These are phyloP conservation scores for Acarospora socialis DNA, from an alignment of 2,329 filamentous ascomycete genomes.

Conservation along the genomic window DNA sequence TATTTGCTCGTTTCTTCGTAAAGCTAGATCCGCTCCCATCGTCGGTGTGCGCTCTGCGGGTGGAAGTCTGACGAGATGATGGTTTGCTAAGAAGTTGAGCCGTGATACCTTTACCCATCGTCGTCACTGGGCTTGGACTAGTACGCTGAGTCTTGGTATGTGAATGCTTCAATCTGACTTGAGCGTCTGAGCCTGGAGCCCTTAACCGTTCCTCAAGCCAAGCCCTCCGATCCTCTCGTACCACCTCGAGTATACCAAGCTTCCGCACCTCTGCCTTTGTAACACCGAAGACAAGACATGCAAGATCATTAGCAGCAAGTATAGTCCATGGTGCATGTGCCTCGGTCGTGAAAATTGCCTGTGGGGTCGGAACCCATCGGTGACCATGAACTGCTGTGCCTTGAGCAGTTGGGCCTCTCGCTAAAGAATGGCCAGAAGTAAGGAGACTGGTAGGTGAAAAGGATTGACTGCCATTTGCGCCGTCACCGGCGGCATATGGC, in stretches of 20 bases:
- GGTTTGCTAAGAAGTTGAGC: conserved; percentile 80
- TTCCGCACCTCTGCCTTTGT: conserved; percentile 91
- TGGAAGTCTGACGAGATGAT: conserved; percentile 37
- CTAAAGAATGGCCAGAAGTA: conserved; percentile 16
- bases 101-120: conserved; percentile 73
- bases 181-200: conserved; percentile 42
- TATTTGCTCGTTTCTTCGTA: conserved; percentile 31
- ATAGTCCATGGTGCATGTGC: conserved; percentile 86
- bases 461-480: conserved; percentile 15
- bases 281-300: conserved; percentile 96
- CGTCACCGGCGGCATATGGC: conserved; percentile 52
- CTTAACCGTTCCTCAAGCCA: conserved; percentile 82
- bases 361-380: conserved; percentile 78
- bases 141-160: conserved; percentile 17
- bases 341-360: conserved; percentile 97
- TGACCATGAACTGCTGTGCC: conserved; percentile 53
- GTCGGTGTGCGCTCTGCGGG: conserved; percentile 40
- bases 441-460: conserved; percentile 24
- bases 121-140: conserved; percentile 34
- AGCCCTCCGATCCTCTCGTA: conserved; percentile 71
- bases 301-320: conserved; percentile 86
- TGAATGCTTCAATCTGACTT: conserved; percentile 21
- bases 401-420: conserved; percentile 5
- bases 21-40: conserved; percentile 37
- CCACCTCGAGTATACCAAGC: conserved; percentile 87